These are phyloP conservation scores for Coprinopsis strossmayeri DNA, from an alignment of 768 basidiomycete species.

Conservation along the genomic window DNA sequence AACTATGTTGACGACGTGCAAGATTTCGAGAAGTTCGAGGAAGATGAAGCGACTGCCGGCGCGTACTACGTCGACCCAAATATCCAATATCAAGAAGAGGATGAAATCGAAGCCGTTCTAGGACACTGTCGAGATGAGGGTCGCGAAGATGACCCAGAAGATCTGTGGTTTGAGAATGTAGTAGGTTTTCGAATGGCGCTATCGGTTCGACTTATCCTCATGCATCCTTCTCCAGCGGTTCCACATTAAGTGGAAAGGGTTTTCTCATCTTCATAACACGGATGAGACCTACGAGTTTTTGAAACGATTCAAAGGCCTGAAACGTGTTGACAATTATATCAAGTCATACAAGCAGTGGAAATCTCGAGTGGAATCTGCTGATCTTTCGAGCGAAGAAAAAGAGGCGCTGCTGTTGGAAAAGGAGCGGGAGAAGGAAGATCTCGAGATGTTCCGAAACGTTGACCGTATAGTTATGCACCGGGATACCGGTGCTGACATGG, in stretches of 20 bases:
- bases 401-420: slow-evolving; percentile 87
- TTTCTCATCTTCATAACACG: slow-evolving; percentile 98
- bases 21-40: slow-evolving; percentile 67
- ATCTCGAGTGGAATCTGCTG: slow-evolving; percentile 53
- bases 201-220: slow-evolving; percentile 4
- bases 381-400: slow-evolving; percentile 77
- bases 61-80: slow-evolving; percentile 52
- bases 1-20: slow-evolving; percentile 83
- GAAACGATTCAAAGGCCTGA: slow-evolving; percentile 91
- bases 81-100: slow-evolving; percentile 55
- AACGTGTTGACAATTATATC: slow-evolving; percentile 99
- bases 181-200: slow-evolving; percentile 36
- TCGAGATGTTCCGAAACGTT: slow-evolving; percentile 85
- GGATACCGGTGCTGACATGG: slow-evolving; percentile 48
- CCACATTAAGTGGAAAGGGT: slow-evolving; percentile 99
- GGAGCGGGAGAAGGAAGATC: slow-evolving; percentile 86
- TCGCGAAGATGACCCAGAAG: slow-evolving; percentile 65
- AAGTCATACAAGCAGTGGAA: slow-evolving; percentile 79
- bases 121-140: slow-evolving; percentile 84
- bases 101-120: slow-evolving; percentile 91
- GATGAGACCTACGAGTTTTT: slow-evolving; percentile 96
- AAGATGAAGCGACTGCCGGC: slow-evolving; percentile 56
- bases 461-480: slow-evolving; percentile 85
- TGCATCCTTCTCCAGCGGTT: slow-evolving; percentile 59
- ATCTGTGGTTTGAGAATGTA: slow-evolving; percentile 84